Conservation (phyloP, 1,139 yeast genomes). For the Pichia inconspicua region DNA sequence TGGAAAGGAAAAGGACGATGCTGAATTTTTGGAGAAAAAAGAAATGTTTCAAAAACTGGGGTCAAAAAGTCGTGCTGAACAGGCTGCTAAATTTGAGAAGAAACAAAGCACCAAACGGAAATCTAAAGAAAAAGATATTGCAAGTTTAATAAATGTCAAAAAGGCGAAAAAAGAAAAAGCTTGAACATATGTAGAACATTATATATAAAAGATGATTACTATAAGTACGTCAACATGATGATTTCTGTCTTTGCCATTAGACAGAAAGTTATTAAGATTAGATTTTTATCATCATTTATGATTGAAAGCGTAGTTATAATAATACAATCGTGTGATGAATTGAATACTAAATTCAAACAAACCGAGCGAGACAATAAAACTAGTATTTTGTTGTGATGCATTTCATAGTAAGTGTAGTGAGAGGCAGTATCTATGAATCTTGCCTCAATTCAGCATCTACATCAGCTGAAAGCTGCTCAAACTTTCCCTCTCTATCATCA, state of each 20-base stretch:
- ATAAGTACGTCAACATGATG: too few relatives aligned
- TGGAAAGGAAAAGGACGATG: slow-evolving; percentile 46
- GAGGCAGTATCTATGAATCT: too few relatives aligned
- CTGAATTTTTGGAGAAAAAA: slow-evolving; percentile 44
- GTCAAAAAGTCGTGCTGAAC: slow-evolving; percentile 42
- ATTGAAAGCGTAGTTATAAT: too few relatives aligned
- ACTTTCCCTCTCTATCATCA: background rate
- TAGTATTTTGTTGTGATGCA: too few relatives aligned
- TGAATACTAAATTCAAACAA: too few relatives aligned
- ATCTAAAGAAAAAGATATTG: slow-evolving; percentile 18
- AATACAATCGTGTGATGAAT: too few relatives aligned
- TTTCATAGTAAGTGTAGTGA: too few relatives aligned
- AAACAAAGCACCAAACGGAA: slow-evolving; percentile 20
- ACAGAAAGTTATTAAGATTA: too few relatives aligned
- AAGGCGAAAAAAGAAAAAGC: slow-evolving; percentile 11
- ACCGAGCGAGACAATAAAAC: too few relatives aligned
- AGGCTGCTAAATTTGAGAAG: slow-evolving; percentile 27
- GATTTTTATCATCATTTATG: too few relatives aligned
- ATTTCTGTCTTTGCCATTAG: too few relatives aligned
- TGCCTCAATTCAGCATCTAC: too few relatives aligned
- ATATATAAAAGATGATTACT: background rate
- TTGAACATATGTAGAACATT: background rate
- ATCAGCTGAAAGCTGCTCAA: background rate
- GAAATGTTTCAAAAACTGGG: slow-evolving; percentile 49
- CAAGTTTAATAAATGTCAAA: slow-evolving; percentile 17